Conservation (phyloP, 2,329 filamentous ascomycete species). For the Bipolaris sorokiniana region DNA sequence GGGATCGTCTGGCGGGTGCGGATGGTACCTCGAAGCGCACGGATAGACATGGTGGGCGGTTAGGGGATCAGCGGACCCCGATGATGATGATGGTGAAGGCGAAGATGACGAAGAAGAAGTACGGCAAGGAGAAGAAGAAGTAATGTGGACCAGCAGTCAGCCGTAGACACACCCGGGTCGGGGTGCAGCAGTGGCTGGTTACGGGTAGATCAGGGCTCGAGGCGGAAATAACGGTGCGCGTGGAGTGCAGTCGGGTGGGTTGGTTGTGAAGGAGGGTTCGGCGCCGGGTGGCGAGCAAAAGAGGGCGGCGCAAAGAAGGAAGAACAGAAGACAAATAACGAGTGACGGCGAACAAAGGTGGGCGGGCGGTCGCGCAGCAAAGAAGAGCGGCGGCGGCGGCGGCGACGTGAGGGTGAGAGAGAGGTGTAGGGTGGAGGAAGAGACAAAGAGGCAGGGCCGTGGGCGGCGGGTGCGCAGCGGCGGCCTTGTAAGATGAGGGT, state of each 20-base stretch:
- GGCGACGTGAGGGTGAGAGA: slow-evolving; percentile 4
- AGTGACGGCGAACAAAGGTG: slow-evolving; percentile 19
- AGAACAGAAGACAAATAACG: slow-evolving; percentile 14
- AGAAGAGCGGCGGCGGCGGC: slow-evolving; percentile 7
- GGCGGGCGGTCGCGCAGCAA: not conserved
- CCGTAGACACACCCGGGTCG: slow-evolving; percentile 11
- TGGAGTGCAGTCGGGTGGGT: slow-evolving; percentile 8
- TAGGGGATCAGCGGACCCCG: slow-evolving; percentile 21
- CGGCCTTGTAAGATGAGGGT: slow-evolving; percentile 16
- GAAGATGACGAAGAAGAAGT: too few relatives aligned
- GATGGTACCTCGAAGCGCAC: slow-evolving; percentile 23
- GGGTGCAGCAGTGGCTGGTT: slow-evolving; percentile 10
- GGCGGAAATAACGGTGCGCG: slow-evolving; percentile 5
- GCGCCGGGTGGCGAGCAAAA: slow-evolving; percentile 1
- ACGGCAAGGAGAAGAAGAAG: not conserved
- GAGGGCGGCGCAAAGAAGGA: not conserved
- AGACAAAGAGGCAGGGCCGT: slow-evolving; percentile 1
- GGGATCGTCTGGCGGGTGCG: not conserved
- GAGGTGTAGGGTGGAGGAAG: slow-evolving; percentile 1
- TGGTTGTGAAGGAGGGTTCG: slow-evolving; percentile 8
- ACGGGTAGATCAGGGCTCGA: not conserved
- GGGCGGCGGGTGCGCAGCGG: slow-evolving; percentile 8
- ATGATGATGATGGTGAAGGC: not conserved
- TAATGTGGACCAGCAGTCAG: slow-evolving; percentile 17
- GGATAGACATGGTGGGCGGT: slow-evolving; percentile 25